Percentiles rank a stretch among this genome's conserved stretches.
These are phyloP conservation scores for Pseudocercospora crystallina DNA, from an alignment of 2,329 filamentous ascomycete species.

Conservation along the genomic window DNA sequence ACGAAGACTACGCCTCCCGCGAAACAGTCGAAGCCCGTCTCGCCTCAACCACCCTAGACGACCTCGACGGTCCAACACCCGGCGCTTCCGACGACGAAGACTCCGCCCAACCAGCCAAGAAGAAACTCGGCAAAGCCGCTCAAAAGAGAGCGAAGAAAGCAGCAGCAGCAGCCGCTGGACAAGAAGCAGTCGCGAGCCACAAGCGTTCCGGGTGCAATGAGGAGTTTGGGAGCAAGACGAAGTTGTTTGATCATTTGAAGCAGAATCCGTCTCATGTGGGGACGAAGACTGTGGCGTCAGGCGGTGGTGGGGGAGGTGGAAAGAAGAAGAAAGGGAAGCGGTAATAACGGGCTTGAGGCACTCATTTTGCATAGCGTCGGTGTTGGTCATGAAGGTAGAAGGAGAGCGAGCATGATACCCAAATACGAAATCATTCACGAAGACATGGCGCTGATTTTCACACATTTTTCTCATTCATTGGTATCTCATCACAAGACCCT, in stretches of 20 bases:
- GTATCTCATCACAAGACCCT: too few relatives aligned
- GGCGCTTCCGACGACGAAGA: slow-evolving; percentile 24
- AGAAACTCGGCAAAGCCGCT: slow-evolving; percentile 50
- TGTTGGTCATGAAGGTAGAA: not conserved
- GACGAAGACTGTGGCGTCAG: slow-evolving; percentile 3
- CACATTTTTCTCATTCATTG: too few relatives aligned
- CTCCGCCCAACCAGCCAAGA: slow-evolving; percentile 14
- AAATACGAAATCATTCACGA: too few relatives aligned
- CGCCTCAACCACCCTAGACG: slow-evolving; percentile 18
- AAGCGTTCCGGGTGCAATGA: slow-evolving; percentile 78
- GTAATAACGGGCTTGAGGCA: not conserved
- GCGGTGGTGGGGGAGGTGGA: slow-evolving; percentile 40
- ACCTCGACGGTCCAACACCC: slow-evolving; percentile 7
- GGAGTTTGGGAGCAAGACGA: slow-evolving; percentile 71
- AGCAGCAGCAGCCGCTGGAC: slow-evolving; percentile 42
- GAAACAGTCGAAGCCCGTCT: slow-evolving; percentile 44
- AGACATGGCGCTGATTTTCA: too few relatives aligned
- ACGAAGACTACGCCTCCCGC: slow-evolving; percentile 46
- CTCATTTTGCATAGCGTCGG: not conserved
- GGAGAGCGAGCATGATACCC: too few relatives aligned
- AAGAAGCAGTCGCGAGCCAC: slow-evolving; percentile 46
- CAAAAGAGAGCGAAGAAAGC: slow-evolving; percentile 51
- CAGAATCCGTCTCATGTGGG: slow-evolving; percentile 54
- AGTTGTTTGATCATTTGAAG: slow-evolving; percentile 72
- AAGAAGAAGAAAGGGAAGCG: slow-evolving; percentile 32